Evolutionary conservation across 2,329 filamentous ascomycete species (phyloP), one percentile per base, ranked within the genome.

Genomic region (Sporothrix humicola): DNA sequence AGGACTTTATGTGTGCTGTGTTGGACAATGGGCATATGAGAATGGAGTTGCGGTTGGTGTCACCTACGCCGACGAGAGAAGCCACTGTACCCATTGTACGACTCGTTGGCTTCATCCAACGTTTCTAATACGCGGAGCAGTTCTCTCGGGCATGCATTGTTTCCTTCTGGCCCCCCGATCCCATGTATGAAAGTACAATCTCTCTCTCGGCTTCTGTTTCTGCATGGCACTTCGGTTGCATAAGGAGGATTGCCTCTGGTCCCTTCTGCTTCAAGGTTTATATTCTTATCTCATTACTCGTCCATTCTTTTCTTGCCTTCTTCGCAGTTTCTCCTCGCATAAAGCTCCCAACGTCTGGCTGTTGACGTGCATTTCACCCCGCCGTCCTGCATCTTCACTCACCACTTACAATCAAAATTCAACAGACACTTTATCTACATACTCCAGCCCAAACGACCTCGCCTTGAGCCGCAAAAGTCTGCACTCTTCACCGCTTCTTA

Each of bases 71-170:
- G 48, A 37, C 37, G 13, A 58, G 9, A 58, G 54, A 6, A 23
- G 48, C 54, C 69, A 61, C 31, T 71, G 54, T 61, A 71, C 52
- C 54, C 69, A 61, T 50, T 71, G 69, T 71, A 71, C 52, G 9
- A 71, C 69, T 4, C 10, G 54, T 48, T 48, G 42, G 69, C 54
- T 71, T 71, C 54, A 61, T 71, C 50, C 52, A 52, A 59, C 52
- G 68, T 70, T 46, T 70, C 68, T 58, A 26, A 46, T 58, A 56
- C 68, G 52, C 37, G 50, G 68, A 58, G 31, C 17, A 58, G 50
- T 56, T 58, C 68, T 59, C 50, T 56, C 66, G 66, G 26, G 48
- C 6, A 23, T 69, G 12, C 12, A 13, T 20, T 44, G 31, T 23
- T 37, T 17, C 37, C 9, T 56, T 56, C 15, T 13, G 20, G 5